phyloP scores from a whole-genome alignment of 345 rosid genomes.

The Camelina hispida region DNA sequence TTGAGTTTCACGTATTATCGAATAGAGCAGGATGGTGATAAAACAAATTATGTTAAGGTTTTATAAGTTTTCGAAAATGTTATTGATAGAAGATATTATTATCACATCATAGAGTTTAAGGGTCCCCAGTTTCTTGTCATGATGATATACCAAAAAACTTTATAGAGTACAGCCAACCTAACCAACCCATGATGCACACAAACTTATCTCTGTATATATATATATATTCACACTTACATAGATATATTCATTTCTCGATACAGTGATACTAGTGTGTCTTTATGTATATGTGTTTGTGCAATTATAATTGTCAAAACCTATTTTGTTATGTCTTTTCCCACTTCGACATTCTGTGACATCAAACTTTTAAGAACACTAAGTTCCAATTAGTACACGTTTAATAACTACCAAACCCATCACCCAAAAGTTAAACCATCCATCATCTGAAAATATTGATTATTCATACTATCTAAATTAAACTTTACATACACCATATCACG shows the following conservation, averaged over 20 bases:
- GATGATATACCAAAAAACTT: conserved; percentile 35
- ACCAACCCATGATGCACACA: conserved; percentile 31
- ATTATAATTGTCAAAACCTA: conserved; percentile 22
- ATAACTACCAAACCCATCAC: conserved; percentile 22
- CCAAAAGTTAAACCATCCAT: conserved; percentile 8
- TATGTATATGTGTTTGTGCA: background rate
- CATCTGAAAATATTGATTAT: conserved; percentile 5
- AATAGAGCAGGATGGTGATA: background rate
- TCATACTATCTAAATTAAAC: conserved; percentile 7
- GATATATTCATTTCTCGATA: background rate
- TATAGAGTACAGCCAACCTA: conserved; percentile 48
- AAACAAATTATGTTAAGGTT: background rate
- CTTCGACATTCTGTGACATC: conserved; percentile 32
- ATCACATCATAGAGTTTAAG: conserved; percentile 41
- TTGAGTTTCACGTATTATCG: background rate
- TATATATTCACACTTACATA: background rate
- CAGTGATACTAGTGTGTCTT: background rate
- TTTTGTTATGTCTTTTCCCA: conserved; percentile 37
- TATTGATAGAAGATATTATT: conserved; percentile 27
- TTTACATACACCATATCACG: conserved; percentile 18
- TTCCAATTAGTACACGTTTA: conserved; percentile 30
- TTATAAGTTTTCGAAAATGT: conserved; percentile 5
- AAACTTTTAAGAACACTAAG: conserved; percentile 35
- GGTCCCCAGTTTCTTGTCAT: conserved; percentile 40
- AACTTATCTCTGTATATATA: conserved; percentile 18